Evolutionary conservation across 2,329 filamentous ascomycete genomes (phyloP), one percentile per base, ranked within the genome.

Genomic region (Monilinia aucupariae): DNA sequence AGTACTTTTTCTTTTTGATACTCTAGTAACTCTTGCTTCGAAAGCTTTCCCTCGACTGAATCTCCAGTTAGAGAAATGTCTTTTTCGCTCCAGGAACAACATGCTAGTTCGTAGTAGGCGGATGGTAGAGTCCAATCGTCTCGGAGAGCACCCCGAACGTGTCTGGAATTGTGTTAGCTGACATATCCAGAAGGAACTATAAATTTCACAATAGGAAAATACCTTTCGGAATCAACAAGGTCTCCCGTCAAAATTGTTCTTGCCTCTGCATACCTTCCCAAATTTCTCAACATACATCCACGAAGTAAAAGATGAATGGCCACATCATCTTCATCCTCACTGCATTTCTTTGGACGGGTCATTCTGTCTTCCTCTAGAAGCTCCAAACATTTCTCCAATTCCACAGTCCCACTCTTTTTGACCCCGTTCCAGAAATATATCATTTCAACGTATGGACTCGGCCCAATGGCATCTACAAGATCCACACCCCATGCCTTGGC

Each of bases 391-490:
- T 79, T 77, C 54, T 88, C 78, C 17, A 96, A 78, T 64, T 93
- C 83, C 0, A 77, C 76, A 0, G 76, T 70, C 2, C 82, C 79
- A 90, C 96, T 96, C 61, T 91, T 85, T 75, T 90, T 93, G 69
- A 85, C 86, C 0, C 92, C 93, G 71, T 91, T 92, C 92, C 92
- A 97, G 70, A 97, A 85, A 74, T 93, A 96, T 15, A 89, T 87
- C 89, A 97, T 96, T 78, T 97, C 94, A 71, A 92, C 85, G 0
- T 91, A 79, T 0, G 94, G 94, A 64, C 87, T 89, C 3, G 90
- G 81, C 0, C 92, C 92, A 10, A 96, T 81, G 0, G 89, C 92
- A 69, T 97, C 93, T 1, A 89, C 82, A 4, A 97, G 79, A 54
- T 87, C 83, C 39, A 91, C 76, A 2, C 82, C 79, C 75, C 86